These are phyloP conservation scores for Kazachstania sp. DNA, from an alignment of 1,139 yeast species.

Conservation along the genomic window DNA sequence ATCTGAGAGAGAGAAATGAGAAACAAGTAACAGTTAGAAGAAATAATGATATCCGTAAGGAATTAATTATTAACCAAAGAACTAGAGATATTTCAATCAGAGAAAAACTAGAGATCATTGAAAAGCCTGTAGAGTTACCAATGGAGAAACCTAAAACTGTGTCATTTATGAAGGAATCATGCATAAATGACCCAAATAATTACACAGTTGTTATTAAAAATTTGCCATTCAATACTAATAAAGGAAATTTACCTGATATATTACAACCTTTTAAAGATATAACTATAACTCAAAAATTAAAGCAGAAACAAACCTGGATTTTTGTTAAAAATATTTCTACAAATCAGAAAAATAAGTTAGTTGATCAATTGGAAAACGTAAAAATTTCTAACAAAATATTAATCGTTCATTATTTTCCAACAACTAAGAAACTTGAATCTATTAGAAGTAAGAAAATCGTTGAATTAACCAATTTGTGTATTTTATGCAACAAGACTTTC, in stretches of 20 bases:
- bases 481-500: conserved; percentile 5
- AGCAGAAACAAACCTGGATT: background rate
- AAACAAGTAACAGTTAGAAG: too few relatives aligned
- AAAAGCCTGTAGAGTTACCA: background rate
- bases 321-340: background rate
- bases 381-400: background rate
- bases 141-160: background rate
- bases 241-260: background rate
- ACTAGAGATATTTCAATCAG: background rate
- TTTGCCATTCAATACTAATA: background rate
- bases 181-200: background rate
- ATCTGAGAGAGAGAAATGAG: conserved; percentile 10
- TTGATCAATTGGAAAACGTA: background rate
- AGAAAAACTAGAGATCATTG: background rate
- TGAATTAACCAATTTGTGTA: conserved; percentile 1
- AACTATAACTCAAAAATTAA: background rate
- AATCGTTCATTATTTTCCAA: background rate
- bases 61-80: background rate
- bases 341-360: background rate
- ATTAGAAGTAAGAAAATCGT: background rate
- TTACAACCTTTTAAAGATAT: background rate
- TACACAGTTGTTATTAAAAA: background rate
- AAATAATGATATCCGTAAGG: background rate
- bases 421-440: background rate
- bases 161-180: too few relatives aligned